Conservation (phyloP, 148 eudicot genomes). For the Heliosperma pusillum region DNA sequence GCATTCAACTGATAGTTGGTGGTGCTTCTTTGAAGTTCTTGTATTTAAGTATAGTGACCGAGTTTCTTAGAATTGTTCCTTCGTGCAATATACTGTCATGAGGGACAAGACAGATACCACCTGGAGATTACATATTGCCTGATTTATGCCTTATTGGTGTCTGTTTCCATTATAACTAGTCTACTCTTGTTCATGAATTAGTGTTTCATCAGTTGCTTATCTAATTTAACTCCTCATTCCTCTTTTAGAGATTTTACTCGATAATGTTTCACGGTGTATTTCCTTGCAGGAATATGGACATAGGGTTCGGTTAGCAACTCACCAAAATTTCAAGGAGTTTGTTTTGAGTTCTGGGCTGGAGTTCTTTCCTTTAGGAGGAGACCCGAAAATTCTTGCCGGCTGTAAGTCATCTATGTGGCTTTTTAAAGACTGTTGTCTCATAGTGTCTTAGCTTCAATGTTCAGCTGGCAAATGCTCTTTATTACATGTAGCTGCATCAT, state of each 20-base stretch:
- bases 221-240: neutral
- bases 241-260: neutral
- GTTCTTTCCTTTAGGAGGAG: slow-evolving; percentile 76
- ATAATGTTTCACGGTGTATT: neutral
- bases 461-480: neutral
- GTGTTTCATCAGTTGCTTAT: neutral
- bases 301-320: slow-evolving; percentile 80
- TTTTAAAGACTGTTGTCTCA: neutral
- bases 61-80: neutral
- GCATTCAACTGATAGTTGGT: neutral
- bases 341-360: slow-evolving; percentile 72
- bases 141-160: no score
- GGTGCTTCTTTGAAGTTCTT: neutral
- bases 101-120: neutral
- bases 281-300: slow-evolving; percentile 69
- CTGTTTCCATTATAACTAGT: neutral
- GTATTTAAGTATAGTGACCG: neutral
- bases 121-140: neutral
- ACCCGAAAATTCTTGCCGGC: slow-evolving; percentile 75
- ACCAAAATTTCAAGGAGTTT: slow-evolving; percentile 70
- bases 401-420: slow-evolving; percentile 42
- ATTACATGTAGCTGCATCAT: neutral
- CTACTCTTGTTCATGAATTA: neutral
- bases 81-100: neutral
- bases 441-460: neutral